A percentile compares a stretch with the other conserved stretches of the same genome.
phyloP scores from a whole-genome alignment of 129 eudicot species.

The Rutidosis leptorrhynchoides region DNA sequence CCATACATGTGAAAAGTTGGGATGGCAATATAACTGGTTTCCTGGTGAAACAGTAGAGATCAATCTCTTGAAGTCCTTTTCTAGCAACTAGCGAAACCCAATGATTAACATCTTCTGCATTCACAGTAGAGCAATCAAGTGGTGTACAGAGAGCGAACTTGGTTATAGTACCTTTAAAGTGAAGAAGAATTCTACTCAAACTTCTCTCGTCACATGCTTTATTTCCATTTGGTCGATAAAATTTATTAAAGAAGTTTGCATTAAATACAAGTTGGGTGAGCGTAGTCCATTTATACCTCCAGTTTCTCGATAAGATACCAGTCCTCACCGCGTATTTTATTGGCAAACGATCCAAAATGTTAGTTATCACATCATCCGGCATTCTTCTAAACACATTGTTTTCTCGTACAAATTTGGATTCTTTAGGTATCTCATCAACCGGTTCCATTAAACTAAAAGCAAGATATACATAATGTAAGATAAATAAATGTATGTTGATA shows the following conservation, averaged over 20 bases:
- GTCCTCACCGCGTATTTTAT: neutral
- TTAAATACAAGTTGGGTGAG: constrained; percentile 19
- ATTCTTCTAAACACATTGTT: neutral
- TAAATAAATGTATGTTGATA: neutral
- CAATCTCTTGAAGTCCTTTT: constrained; percentile 8
- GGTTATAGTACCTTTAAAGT: constrained; percentile 7
- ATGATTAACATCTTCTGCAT: neutral
- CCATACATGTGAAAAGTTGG: no score
- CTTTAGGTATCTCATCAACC: neutral
- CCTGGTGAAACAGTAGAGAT: neutral
- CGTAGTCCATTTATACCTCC: constrained; percentile 23
- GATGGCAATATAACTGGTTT: neutral
- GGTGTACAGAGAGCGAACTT: neutral
- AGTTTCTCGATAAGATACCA: neutral
- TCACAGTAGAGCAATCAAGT: no score
- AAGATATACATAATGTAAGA: neutral
- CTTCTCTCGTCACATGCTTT: no score
- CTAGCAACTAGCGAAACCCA: constrained; percentile 6
- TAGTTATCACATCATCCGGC: constrained; percentile 1
- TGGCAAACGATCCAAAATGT: constrained; percentile 8
- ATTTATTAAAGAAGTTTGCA: neutral
- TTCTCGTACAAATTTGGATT: neutral
- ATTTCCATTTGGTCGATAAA: no score
- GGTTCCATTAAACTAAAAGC: constrained; percentile 6
- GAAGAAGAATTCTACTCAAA: constrained; percentile 1